A percentile compares a stretch with the other conserved stretches of the same genome.
Evolutionary conservation across 2,329 filamentous ascomycete genomes (phyloP).

Genomic region (Exophiala sideris): DNA sequence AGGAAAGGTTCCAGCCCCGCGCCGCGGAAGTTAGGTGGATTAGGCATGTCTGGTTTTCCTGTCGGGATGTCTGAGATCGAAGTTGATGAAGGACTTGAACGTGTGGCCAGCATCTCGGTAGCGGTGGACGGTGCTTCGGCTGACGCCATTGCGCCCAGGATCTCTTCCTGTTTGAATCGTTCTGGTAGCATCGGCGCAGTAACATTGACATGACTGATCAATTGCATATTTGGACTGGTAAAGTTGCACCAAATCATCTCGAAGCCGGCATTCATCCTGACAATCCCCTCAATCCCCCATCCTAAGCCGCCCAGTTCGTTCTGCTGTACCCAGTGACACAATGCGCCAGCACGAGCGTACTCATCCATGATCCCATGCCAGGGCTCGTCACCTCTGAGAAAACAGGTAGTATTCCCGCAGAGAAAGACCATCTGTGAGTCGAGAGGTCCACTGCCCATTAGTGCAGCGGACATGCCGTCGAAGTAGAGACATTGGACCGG

Average conservation of each 20-base stretch:
- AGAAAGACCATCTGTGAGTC: slow-evolving; percentile 52
- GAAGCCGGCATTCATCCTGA: slow-evolving; percentile 53
- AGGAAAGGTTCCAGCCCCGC: slow-evolving; percentile 41
- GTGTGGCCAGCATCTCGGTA: background rate
- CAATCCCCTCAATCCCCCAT: slow-evolving; percentile 51
- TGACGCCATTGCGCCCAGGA: background rate
- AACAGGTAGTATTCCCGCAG: slow-evolving; percentile 46
- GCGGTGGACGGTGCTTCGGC: background rate
- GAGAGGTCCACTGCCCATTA: slow-evolving; percentile 47
- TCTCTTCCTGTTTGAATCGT: background rate
- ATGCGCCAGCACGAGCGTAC: slow-evolving; percentile 46
- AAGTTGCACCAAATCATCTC: slow-evolving; percentile 55
- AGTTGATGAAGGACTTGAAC: background rate
- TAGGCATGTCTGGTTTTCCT: slow-evolving; percentile 32
- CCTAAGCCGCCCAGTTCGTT: slow-evolving; percentile 43
- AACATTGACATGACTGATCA: slow-evolving; percentile 47
- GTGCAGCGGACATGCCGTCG: slow-evolving; percentile 49
- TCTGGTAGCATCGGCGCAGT: slow-evolving; percentile 42
- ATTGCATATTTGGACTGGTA: slow-evolving; percentile 40
- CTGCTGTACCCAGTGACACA: slow-evolving; percentile 47
- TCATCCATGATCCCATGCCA: slow-evolving; percentile 44
- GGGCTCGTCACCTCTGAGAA: slow-evolving; percentile 19
- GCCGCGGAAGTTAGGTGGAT: slow-evolving; percentile 39
- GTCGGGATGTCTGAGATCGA: slow-evolving; percentile 3
- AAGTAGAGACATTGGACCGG: slow-evolving; percentile 47